These are phyloP conservation scores for Fusarium hainanense DNA, from an alignment of 2,329 filamentous ascomycete species.

Conservation along the genomic window DNA sequence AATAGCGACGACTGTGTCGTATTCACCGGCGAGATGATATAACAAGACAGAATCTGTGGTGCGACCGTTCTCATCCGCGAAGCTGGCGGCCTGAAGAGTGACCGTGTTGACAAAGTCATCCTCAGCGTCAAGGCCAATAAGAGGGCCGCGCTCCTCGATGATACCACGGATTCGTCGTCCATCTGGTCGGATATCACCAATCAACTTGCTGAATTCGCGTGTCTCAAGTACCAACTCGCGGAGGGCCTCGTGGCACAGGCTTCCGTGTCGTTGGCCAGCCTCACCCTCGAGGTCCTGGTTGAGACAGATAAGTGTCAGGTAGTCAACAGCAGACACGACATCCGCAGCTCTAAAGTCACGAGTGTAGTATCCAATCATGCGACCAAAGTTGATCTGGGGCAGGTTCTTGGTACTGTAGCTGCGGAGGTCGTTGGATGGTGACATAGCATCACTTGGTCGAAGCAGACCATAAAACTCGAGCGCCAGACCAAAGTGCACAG, in stretches of 20 bases:
- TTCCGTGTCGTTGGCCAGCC: conserved; percentile 79
- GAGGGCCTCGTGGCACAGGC: conserved; percentile 89
- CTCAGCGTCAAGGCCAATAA: conserved; percentile 84
- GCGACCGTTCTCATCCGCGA: conserved; percentile 93
- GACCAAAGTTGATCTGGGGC: conserved; percentile 92
- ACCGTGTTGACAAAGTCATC: conserved; percentile 91
- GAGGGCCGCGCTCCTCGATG: conserved; percentile 83
- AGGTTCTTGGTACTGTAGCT: conserved; percentile 74
- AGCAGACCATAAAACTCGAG: conserved; percentile 90
- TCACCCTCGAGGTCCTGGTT: conserved; percentile 84
- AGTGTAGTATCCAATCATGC: conserved; percentile 94
- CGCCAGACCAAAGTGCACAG: conserved; percentile 92
- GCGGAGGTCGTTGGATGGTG: conserved; percentile 76
- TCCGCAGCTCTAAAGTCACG: conserved; percentile 93
- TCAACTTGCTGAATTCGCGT: conserved; percentile 90
- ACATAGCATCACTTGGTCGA: conserved; percentile 83
- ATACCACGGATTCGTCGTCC: conserved; percentile 86
- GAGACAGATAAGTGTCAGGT: conserved; percentile 89
- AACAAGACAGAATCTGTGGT: conserved; percentile 93
- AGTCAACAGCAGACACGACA: conserved; percentile 90
- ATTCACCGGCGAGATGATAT: conserved; percentile 94
- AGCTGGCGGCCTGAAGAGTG: conserved; percentile 89
- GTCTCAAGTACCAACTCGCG: conserved; percentile 97
- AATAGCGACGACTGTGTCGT: conserved; percentile 91
- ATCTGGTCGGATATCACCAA: conserved; percentile 90